A percentile compares a stretch with the other conserved stretches of the same genome.
Conservation (phyloP, 208 protist genomes). For the Crithidia mellificae region DNA sequence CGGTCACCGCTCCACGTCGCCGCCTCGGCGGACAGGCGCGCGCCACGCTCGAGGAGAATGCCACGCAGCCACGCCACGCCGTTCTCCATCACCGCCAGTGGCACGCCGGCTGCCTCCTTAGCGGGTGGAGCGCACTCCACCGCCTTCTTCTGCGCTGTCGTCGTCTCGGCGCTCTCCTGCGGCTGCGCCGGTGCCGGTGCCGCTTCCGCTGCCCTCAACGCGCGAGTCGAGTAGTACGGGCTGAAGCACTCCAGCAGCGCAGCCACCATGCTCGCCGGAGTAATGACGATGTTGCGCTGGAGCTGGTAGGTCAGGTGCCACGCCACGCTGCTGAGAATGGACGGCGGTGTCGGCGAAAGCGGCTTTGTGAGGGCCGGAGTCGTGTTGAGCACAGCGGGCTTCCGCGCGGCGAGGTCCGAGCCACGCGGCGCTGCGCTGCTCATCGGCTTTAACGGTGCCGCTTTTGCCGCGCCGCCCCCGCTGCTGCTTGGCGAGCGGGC, state of each 20-base stretch:
- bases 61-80: constrained; percentile 61
- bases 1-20: constrained; percentile 23
- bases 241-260: constrained; percentile 60
- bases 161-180: not conserved
- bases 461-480: not conserved
- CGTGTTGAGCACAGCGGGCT: constrained; percentile 16
- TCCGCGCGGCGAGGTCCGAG: not conserved
- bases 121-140: not conserved
- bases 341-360: constrained; percentile 30
- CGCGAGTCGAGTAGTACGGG: constrained; percentile 11
- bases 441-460: not conserved
- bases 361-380: constrained; percentile 16
- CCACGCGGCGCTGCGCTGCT: not conserved
- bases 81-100: constrained; percentile 22
- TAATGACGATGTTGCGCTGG: constrained; percentile 77
- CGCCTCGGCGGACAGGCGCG: constrained; percentile 48
- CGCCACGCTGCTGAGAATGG: constrained; percentile 51
- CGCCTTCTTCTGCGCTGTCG: not conserved
- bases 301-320: constrained; percentile 69
- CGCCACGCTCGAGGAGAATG: constrained; percentile 43
- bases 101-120: constrained; percentile 5
- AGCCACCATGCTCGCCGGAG: constrained; percentile 74
- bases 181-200: not conserved
- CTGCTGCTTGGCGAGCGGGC: not conserved
- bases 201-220: not conserved